Conservation (phyloP, 768 basidiomycete species). For the Mycena vulgaris region DNA sequence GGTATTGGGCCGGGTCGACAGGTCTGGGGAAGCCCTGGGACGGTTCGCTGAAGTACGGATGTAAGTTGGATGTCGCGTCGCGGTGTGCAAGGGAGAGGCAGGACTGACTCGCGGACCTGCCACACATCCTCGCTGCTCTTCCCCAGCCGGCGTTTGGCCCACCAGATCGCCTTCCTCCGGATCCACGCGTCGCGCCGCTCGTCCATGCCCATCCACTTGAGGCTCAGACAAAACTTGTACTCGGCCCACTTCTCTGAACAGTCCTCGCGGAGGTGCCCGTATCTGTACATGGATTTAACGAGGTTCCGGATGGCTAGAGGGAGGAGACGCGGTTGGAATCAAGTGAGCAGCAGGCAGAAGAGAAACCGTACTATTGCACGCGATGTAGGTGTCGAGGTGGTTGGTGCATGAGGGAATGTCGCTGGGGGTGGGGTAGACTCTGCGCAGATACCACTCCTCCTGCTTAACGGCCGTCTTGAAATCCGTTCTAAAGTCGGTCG, state of each 20-base stretch:
- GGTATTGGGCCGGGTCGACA: conserved; percentile 40
- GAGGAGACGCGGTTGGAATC: conserved; percentile 20
- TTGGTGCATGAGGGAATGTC: conserved; percentile 89
- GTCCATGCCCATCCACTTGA: conserved; percentile 85
- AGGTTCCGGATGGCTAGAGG: conserved; percentile 82
- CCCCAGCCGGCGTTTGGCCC: conserved; percentile 82
- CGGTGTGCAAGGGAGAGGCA: not conserved
- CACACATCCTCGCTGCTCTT: conserved; percentile 97
- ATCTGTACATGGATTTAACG: conserved; percentile 88
- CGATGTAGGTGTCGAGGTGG: conserved; percentile 79
- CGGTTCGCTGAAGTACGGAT: conserved; percentile 57
- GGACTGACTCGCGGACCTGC: conserved; percentile 85
- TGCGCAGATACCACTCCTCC: conserved; percentile 76
- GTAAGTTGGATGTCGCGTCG: not conserved
- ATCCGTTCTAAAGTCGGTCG: conserved; percentile 68
- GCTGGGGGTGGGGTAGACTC: conserved; percentile 79
- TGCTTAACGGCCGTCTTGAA: conserved; percentile 73
- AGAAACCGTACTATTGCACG: conserved; percentile 71
- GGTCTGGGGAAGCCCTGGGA: conserved; percentile 64
- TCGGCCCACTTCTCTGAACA: conserved; percentile 89
- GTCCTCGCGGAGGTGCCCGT: conserved; percentile 77
- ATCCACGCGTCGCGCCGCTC: conserved; percentile 90
- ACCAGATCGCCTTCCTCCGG: conserved; percentile 91
- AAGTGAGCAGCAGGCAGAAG: not conserved
- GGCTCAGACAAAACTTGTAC: conserved; percentile 94